Conservation (phyloP, 805 yeast species). For the Dipodascopsis uninucleata region DNA sequence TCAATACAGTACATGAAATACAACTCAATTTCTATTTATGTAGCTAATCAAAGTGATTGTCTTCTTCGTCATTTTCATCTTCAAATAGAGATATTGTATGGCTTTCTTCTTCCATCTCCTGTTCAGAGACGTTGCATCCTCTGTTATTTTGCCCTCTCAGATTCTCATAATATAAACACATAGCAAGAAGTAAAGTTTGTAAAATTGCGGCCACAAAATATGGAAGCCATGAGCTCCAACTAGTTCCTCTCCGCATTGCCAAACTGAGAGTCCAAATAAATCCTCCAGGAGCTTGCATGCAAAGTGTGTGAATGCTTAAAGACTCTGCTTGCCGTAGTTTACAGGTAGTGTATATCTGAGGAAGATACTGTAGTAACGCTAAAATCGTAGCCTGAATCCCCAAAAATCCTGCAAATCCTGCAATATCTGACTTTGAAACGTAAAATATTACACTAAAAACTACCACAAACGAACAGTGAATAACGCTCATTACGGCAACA, state of each 20-base stretch:
- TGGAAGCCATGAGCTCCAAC: conserved; percentile 86
- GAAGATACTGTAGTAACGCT: conserved; percentile 70
- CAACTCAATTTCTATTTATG: too few relatives aligned
- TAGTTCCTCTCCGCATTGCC: conserved; percentile 66
- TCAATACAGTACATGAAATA: too few relatives aligned
- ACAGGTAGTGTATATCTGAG: conserved; percentile 72
- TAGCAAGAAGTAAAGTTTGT: conserved; percentile 56
- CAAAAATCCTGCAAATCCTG: conserved; percentile 45
- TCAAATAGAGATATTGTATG: conserved; percentile 8
- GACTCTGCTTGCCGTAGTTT: conserved; percentile 73
- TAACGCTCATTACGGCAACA: conserved; percentile 36
- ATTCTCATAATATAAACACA: conserved; percentile 58
- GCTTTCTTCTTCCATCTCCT: conserved; percentile 8
- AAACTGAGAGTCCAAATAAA: conserved; percentile 72
- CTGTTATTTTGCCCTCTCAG: not conserved
- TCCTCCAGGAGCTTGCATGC: conserved; percentile 88
- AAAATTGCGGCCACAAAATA: conserved; percentile 66
- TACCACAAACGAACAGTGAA: conserved; percentile 39
- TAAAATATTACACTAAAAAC: conserved; percentile 35
- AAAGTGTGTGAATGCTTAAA: conserved; percentile 74
- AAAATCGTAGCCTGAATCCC: conserved; percentile 64
- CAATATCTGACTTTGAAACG: not conserved
- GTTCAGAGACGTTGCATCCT: not conserved
- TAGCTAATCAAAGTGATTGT: too few relatives aligned
- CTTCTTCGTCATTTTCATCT: too few relatives aligned